These are phyloP conservation scores for Seminavis robusta DNA, from an alignment of 108 stramenopile species.

Conservation along the genomic window DNA sequence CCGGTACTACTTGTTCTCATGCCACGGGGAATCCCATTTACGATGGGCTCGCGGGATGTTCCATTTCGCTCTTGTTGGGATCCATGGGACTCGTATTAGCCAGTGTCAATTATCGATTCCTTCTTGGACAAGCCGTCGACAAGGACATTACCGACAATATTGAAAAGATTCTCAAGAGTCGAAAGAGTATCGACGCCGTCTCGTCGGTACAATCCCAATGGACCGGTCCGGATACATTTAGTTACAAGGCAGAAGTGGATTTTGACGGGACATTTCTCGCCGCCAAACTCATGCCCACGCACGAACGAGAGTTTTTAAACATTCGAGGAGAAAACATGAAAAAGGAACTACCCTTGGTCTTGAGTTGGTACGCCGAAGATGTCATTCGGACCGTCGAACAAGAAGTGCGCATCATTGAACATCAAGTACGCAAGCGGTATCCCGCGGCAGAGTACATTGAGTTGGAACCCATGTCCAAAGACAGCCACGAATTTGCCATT, in stretches of 20 bases:
- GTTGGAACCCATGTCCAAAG: slow-evolving; percentile 93
- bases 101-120: slow-evolving; percentile 86
- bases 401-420: slow-evolving; percentile 92
- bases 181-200: slow-evolving; percentile 86
- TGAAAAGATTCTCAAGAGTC: slow-evolving; percentile 70
- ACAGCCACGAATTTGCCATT: slow-evolving; percentile 76
- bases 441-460: slow-evolving; percentile 97
- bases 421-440: slow-evolving; percentile 85
- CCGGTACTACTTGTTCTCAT: slow-evolving; percentile 87
- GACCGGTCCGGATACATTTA: slow-evolving; percentile 95
- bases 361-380: slow-evolving; percentile 97
- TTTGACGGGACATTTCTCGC: slow-evolving; percentile 98
- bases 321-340: slow-evolving; percentile 56
- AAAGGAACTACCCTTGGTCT: slow-evolving; percentile 80
- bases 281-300: slow-evolving; percentile 85
- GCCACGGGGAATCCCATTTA: slow-evolving; percentile 75
- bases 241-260: slow-evolving; percentile 98
- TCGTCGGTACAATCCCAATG: slow-evolving; percentile 91
- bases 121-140: slow-evolving; percentile 94
- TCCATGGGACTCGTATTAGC: slow-evolving; percentile 85
- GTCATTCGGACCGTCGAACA: slow-evolving; percentile 93
- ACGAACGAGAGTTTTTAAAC: slow-evolving; percentile 61
- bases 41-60: slow-evolving; percentile 91
- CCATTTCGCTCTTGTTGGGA: slow-evolving; percentile 84
- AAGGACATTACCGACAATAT: slow-evolving; percentile 80